Base-by-base conservation (phyloP, 2,329 filamentous ascomycete species). In the Fusarium tjaetaba region DNA sequence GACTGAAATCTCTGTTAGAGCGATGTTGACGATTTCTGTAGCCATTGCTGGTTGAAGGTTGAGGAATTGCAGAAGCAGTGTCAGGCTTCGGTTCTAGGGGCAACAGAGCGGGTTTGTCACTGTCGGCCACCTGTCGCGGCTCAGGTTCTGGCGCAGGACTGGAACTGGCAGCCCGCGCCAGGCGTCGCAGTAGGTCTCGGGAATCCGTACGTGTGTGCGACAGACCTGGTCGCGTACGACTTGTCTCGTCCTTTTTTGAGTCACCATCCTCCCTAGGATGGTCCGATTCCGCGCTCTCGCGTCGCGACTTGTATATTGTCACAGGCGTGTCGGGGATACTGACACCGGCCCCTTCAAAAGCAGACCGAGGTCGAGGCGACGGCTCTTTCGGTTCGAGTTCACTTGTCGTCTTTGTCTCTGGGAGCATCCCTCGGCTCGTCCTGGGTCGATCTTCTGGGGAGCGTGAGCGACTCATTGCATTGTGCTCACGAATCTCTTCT, bases 401-500 rank as follows among this genome's bases (percentile, higher is more conserved):
- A 45, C 51, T 43, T 14, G 53, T 59, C 14, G 59, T 48, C 8
- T 49, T 69, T 22, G 51, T 57, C 61, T 77, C 72, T 20, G 46
- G 65, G 13, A 65, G 15, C 42, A 65, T 45, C 8, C 66, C 65
- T 16, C 61, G 79, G 62, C 76, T 80, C 7, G 79, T 73, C 45
- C 72, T 79, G 14, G 79, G 82, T 51, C 76, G 78, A 18, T 75
- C 63, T 53, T 82, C 84, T 20, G 86, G 84, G 2, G 85, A 86
- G 11, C 82, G 77, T 15, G 85, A 85, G 55, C 82, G 80, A 13
- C 84, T 83, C 70, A 82, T 81, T 41, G 85, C 83, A 75, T 89
- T 88, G 64, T 80, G 82, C 61, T 88, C 85, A 43, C 85, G 83
- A 61, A 89, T 88, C 77, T 89, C 88, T 39, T 86, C 87, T 6